These are phyloP conservation scores for Phaeosphaeriaceae sp. DNA, from an alignment of 2,329 filamentous ascomycete species.

Conservation along the genomic window DNA sequence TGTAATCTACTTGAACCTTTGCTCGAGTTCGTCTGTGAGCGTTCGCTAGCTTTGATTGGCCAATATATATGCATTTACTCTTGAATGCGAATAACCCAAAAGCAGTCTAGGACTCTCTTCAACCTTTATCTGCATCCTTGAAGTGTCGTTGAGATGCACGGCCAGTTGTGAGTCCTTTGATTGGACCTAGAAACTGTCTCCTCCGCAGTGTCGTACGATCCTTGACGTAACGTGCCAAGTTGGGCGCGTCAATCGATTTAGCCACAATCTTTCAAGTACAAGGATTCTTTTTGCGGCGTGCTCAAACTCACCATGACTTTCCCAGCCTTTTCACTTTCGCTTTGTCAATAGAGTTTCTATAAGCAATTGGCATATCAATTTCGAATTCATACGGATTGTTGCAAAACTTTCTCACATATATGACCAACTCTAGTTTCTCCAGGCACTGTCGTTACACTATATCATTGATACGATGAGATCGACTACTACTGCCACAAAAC, in stretches of 20 bases:
- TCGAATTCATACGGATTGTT: too few species aligned
- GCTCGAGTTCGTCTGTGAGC: too few species aligned
- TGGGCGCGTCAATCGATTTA: constrained; percentile 7
- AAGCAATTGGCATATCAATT: not conserved
- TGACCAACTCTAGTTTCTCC: constrained; percentile 19
- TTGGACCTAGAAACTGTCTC: not conserved
- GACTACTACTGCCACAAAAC: constrained; percentile 21
- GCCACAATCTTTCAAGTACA: constrained; percentile 1
- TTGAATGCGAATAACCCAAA: too few species aligned
- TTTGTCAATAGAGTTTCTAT: not conserved
- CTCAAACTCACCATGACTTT: not conserved
- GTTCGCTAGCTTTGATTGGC: too few species aligned
- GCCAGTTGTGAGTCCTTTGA: not conserved
- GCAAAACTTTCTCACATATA: constrained; percentile 15
- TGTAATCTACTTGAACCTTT: too few species aligned
- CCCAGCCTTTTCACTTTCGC: not conserved
- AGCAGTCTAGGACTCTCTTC: not conserved
- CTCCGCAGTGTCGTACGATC: not conserved
- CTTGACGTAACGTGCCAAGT: constrained; percentile 5
- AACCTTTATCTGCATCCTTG: not conserved
- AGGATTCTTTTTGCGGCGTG: not conserved
- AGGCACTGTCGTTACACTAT: constrained; percentile 25
- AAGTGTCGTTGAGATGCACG: not conserved
- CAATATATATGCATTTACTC: too few species aligned
- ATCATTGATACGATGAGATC: constrained; percentile 30